Evolutionary conservation across 805 yeast species (phyloP).

Genomic region (Barnettozyma sp.): DNA sequence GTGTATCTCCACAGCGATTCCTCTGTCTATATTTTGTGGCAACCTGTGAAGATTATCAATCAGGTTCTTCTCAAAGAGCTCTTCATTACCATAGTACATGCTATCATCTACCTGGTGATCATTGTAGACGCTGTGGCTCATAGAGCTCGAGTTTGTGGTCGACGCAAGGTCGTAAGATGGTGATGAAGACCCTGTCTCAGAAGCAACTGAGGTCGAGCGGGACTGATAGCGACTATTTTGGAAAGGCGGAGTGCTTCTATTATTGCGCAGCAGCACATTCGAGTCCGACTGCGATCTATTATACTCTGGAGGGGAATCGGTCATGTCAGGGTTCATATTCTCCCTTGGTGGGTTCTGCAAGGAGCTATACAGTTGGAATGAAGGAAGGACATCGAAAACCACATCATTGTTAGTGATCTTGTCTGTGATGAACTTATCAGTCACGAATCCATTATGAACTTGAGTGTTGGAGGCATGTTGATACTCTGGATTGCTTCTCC

Average conservation of each 20-base stretch:
- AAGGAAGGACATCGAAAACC: conserved; percentile 52
- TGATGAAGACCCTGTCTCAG: neutral
- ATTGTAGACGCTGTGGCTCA: neutral
- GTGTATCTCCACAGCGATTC: conserved; percentile 41
- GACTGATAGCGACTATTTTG: neutral
- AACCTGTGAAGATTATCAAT: conserved; percentile 46
- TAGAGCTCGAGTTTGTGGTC: neutral
- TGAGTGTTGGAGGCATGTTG: neutral
- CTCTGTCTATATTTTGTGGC: conserved; percentile 29
- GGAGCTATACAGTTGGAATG: conserved; percentile 60
- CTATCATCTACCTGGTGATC: neutral
- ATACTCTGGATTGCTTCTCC: conserved; percentile 2
- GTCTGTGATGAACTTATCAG: conserved; percentile 5
- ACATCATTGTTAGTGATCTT: conserved; percentile 7
- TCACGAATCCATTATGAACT: conserved; percentile 5
- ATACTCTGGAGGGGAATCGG: conserved; percentile 31
- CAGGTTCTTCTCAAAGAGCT: conserved; percentile 30
- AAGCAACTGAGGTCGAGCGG: conserved; percentile 1
- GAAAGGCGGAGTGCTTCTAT: too few species aligned
- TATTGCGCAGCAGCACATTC: neutral
- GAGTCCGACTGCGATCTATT: conserved; percentile 6
- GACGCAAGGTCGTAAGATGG: conserved; percentile 2
- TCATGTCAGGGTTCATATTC: conserved; percentile 25
- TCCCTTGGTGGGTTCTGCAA: conserved; percentile 35
- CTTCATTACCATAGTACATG: conserved; percentile 1